phyloP scores from a whole-genome alignment of 2,329 filamentous ascomycete species.

The Arthrobotrys musiformis region DNA sequence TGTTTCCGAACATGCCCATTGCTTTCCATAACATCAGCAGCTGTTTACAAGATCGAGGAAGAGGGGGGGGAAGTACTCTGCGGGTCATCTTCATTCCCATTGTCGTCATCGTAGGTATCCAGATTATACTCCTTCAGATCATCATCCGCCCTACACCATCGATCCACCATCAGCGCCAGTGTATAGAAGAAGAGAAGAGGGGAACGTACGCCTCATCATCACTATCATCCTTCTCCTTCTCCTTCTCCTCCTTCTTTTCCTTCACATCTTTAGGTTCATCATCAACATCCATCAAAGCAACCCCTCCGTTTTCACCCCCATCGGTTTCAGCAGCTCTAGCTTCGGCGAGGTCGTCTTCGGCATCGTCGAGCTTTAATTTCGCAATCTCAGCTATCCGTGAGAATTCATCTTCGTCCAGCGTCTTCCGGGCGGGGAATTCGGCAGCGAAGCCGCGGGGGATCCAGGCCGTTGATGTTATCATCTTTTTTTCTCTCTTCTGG shows the following conservation, averaged over 20 bases:
- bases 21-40: too few relatives aligned
- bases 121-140: constrained; percentile 96
- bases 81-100: constrained; percentile 70
- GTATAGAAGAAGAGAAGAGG: not conserved
- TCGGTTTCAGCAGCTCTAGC: constrained; percentile 66
- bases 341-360: constrained; percentile 82
- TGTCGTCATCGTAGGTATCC: constrained; percentile 88
- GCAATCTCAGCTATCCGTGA: constrained; percentile 79
- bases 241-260: constrained; percentile 56
- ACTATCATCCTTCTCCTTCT: constrained; percentile 59
- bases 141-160: constrained; percentile 69
- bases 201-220: constrained; percentile 60
- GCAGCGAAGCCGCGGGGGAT: constrained; percentile 80
- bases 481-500: constrained; percentile 61
- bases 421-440: constrained; percentile 78
- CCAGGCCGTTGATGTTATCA: constrained; percentile 81
- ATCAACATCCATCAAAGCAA: constrained; percentile 59
- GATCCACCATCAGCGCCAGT: constrained; percentile 16
- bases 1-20: constrained; percentile 93
- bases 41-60: not conserved
- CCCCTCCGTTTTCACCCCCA: constrained; percentile 59
- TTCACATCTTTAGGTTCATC: constrained; percentile 58
- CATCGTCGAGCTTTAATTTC: constrained; percentile 86
- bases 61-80: constrained; percentile 66
- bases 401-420: constrained; percentile 79